A percentile compares a stretch with the other conserved stretches of the same genome.
Conservation (phyloP, 208 protist species). For the Leishmania gerbilli region DNA sequence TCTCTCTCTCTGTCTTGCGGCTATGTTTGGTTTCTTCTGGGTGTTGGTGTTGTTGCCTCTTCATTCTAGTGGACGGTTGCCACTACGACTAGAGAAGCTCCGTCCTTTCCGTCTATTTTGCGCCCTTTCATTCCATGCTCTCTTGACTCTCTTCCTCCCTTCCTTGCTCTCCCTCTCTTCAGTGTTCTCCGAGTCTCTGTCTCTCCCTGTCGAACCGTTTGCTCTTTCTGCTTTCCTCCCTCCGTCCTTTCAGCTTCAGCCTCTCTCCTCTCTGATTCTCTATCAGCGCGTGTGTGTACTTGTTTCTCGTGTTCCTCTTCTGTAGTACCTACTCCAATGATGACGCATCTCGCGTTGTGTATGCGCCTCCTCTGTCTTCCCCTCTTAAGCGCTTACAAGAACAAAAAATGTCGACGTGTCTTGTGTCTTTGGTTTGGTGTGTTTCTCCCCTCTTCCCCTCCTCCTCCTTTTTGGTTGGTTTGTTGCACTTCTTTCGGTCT, state of each 20-base stretch:
- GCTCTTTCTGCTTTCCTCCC: too few relatives aligned
- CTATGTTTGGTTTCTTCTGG: neutral
- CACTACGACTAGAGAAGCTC: neutral
- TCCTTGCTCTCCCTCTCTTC: too few relatives aligned
- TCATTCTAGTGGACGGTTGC: neutral
- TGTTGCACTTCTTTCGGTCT: constrained; percentile 2
- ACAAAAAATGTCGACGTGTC: neutral
- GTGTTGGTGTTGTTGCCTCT: neutral
- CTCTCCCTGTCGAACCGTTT: too few relatives aligned
- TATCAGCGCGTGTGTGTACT: too few relatives aligned
- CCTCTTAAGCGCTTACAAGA: neutral
- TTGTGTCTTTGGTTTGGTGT: constrained; percentile 18
- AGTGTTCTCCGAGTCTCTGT: neutral
- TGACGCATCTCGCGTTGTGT: neutral
- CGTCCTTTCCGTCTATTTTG: neutral
- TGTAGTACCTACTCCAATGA: neutral
- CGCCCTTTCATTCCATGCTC: neutral
- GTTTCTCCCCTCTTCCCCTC: too few relatives aligned
- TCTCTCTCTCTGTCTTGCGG: neutral
- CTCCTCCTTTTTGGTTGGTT: too few relatives aligned
- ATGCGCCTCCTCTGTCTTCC: neutral
- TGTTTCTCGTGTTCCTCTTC: neutral
- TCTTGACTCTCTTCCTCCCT: neutral
- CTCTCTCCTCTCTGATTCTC: too few relatives aligned
- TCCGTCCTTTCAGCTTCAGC: too few relatives aligned